These are phyloP conservation scores for Lasiodiplodia sp. DNA, from an alignment of 2,329 filamentous ascomycete genomes.

Conservation along the genomic window DNA sequence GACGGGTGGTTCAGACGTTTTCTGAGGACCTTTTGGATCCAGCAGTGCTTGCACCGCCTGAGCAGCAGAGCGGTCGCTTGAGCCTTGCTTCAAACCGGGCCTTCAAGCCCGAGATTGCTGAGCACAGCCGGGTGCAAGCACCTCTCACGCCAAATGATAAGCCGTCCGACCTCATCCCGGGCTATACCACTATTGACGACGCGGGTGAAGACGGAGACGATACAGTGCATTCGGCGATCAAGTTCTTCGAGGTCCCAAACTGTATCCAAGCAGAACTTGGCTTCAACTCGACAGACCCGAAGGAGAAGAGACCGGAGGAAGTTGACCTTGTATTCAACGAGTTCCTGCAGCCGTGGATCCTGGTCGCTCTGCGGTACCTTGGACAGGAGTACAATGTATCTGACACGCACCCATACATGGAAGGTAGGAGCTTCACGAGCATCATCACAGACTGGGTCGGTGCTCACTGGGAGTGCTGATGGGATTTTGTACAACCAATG, in stretches of 20 bases:
- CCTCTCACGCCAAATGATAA: conserved; percentile 41
- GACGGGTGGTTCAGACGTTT: conserved; percentile 55
- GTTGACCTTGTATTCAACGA: conserved; percentile 93
- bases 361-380: conserved; percentile 73
- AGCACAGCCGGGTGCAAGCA: conserved; percentile 39
- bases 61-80: conserved; percentile 42
- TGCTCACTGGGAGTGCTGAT: conserved; percentile 57
- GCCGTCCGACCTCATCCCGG: conserved; percentile 64
- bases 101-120: background rate
- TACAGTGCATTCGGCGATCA: conserved; percentile 78
- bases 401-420: conserved; percentile 62
- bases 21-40: conserved; percentile 39
- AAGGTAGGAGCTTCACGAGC: conserved; percentile 62
- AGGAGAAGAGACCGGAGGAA: conserved; percentile 61
- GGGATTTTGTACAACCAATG: background rate
- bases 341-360: conserved; percentile 84
- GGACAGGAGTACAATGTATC: conserved; percentile 58
- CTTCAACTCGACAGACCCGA: conserved; percentile 58
- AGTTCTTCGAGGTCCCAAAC: conserved; percentile 82
- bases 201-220: conserved; percentile 86
- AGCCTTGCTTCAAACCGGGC: background rate
- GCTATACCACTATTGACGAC: conserved; percentile 91
- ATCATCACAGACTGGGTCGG: conserved; percentile 67
- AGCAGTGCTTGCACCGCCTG: conserved; percentile 52
- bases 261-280: conserved; percentile 74